phyloP scores from a whole-genome alignment of 208 protist genomes.

The Phytomonas francai region DNA sequence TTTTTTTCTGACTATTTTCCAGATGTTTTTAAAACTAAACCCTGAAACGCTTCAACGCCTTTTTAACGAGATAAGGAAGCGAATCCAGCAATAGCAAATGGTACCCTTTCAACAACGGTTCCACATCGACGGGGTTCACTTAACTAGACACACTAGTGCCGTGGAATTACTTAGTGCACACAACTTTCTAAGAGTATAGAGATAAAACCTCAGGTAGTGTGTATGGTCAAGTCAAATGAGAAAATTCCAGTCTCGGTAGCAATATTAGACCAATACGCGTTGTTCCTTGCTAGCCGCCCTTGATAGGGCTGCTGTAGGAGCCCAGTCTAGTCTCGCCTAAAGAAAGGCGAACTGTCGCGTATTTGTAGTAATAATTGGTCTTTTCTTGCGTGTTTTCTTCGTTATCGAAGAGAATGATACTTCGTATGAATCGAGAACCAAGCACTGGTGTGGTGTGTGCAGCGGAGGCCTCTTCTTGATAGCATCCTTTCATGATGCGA shows the following conservation, averaged over 20 bases:
- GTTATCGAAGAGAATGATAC: not conserved
- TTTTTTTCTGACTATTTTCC: conserved; percentile 9
- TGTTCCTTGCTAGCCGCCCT: not conserved
- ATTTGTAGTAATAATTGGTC: not conserved
- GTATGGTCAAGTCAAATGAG: not conserved
- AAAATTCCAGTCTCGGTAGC: not conserved
- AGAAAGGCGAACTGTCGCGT: not conserved
- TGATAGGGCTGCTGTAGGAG: not conserved
- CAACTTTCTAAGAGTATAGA: not conserved
- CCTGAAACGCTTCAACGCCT: not conserved
- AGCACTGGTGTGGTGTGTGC: conserved; percentile 12
- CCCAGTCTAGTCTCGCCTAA: not conserved
- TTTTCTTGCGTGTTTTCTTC: not conserved
- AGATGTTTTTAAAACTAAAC: conserved; percentile 1
- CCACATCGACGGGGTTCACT: not conserved
- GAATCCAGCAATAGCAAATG: not conserved
- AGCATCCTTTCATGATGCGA: conserved; percentile 36
- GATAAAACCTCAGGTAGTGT: not conserved
- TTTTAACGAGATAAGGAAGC: conserved; percentile 5
- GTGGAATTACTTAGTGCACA: not conserved
- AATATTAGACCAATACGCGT: not conserved
- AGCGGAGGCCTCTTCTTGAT: conserved; percentile 18
- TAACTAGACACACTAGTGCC: not conserved
- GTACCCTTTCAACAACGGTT: not conserved
- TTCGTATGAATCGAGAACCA: not conserved